Evolutionary conservation across 371 early-diverging fungal species (phyloP).

Genomic region (Apophysomyces elegans): DNA sequence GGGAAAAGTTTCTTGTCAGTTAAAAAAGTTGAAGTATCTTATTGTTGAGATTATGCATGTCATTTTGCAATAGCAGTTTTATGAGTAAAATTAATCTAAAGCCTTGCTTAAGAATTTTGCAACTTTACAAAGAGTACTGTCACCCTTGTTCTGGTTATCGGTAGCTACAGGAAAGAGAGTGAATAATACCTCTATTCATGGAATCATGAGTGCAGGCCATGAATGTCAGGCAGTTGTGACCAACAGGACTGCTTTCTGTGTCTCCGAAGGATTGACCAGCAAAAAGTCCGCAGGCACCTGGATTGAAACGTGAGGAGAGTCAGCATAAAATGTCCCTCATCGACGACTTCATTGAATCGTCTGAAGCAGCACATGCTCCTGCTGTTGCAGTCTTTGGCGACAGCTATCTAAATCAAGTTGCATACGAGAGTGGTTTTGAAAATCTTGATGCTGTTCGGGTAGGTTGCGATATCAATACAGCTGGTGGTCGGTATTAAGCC

Average conservation of each 20-base stretch:
- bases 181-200: no score
- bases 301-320: background rate
- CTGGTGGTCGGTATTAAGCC: background rate
- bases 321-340: slow-evolving; percentile 38
- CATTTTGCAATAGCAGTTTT: no score
- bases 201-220: no score
- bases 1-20: background rate
- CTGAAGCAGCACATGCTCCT: slow-evolving; percentile 24
- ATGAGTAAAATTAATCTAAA: no score
- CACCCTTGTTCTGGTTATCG: no score
- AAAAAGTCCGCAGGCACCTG: background rate
- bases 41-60: no score
- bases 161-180: no score
- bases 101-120: no score
- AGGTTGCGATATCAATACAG: slow-evolving; percentile 8
- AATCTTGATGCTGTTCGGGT: slow-evolving; percentile 23
- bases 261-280: background rate
- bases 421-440: slow-evolving; percentile 26
- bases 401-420: slow-evolving; percentile 14
- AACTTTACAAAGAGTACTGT: no score
- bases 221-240: no score
- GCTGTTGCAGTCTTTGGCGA: slow-evolving; percentile 19
- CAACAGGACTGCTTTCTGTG: no score
- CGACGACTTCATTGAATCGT: slow-evolving; percentile 44
- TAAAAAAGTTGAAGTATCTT: no score